Base-by-base conservation (phyloP, 805 yeast genomes). In the Alloascoidea hylecoeti region DNA sequence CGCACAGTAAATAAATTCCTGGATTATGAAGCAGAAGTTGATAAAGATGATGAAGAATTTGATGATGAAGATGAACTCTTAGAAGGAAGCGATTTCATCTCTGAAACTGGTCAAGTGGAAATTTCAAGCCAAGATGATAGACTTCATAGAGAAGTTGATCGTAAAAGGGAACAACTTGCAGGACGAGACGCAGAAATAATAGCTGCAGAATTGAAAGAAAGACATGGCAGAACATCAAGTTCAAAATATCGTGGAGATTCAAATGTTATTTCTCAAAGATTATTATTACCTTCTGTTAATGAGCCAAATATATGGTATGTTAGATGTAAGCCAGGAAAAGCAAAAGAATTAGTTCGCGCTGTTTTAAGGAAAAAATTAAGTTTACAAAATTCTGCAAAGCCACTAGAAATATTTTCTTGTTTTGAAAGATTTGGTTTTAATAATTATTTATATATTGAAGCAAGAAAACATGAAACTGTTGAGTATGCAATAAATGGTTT, bases 21-120 rank as follows among this genome's bases (percentile, higher is more conserved):
- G 60, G 98, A 92, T 82, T 94, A 89, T 39, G 97, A 92, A 66
- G 98, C 96, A 42, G 97, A 89, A 57, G 98, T 92, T 41, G 95
- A 89, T 57, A 97, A 89, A 43, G 97, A 92, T 47, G 97, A 92
- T 39, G 97, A 89, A 46, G 94, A 81, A 34, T 75, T 77, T 18
- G 89, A 85, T 44, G 97, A 88, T 43, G 97, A 86, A 36, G 97
- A 89, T 44, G 97, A 94, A n/a, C 96, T 81, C 44, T 61, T 83
- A 18, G 73, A 80, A 35, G 73, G 85, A 50, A 94, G 80, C 54
- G 95, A 83, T 3, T 63, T 63, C 39, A 61, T 63, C 35, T 63
- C 60, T 36, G 81, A 74, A 37, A 74, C 69, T 28, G 78, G 68
- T 36, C 77, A 69, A 32, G 80, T 68, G 23, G 66, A 67, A 38